Evolutionary conservation across 345 rosid species (phyloP).

Genomic region (Moringa oleifera): DNA sequence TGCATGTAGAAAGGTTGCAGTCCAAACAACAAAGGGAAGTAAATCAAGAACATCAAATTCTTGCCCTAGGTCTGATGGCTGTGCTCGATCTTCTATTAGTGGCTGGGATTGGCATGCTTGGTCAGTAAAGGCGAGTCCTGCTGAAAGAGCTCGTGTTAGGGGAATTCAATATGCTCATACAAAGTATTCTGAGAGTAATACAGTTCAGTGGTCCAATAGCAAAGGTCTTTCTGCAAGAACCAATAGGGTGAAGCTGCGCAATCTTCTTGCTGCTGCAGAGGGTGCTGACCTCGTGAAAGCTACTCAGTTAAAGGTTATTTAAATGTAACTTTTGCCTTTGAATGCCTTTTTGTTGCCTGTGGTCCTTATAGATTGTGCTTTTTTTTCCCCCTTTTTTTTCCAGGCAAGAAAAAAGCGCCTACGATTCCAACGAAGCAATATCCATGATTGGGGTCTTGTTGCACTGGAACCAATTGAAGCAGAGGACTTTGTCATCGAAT

Average conservation of each 20-base stretch:
- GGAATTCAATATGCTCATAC: constrained; percentile 42
- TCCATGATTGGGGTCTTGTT: constrained; percentile 99
- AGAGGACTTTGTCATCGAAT: constrained; percentile 96
- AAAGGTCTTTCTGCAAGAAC: constrained; percentile 95
- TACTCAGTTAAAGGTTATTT: constrained; percentile 81
- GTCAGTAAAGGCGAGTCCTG: constrained; percentile 76
- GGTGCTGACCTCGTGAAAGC: constrained; percentile 93
- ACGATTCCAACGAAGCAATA: constrained; percentile 89
- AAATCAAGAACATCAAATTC: constrained; percentile 35
- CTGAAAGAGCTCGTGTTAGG: constrained; percentile 73
- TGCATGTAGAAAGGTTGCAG: constrained; percentile 24
- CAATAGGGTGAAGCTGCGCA: constrained; percentile 89
- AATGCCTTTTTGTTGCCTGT: constrained; percentile 10
- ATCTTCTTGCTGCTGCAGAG: constrained; percentile 96
- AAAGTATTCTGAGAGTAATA: constrained; percentile 39
- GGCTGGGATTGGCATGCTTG: constrained; percentile 96
- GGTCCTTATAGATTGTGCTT: constrained; percentile 7
- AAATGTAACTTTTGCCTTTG: constrained; percentile 15
- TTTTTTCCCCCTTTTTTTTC: constrained; percentile 12
- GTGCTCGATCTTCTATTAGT: constrained; percentile 87
- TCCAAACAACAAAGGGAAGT: constrained; percentile 23
- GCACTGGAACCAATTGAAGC: constrained; percentile 94
- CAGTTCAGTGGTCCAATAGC: constrained; percentile 37
- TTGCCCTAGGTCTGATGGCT: constrained; percentile 73
- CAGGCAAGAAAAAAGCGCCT: constrained; percentile 94